Percentiles rank a stretch among this genome's conserved stretches.
phyloP scores from a whole-genome alignment of 23 red algal species.

The Pyropia haitanensis region DNA sequence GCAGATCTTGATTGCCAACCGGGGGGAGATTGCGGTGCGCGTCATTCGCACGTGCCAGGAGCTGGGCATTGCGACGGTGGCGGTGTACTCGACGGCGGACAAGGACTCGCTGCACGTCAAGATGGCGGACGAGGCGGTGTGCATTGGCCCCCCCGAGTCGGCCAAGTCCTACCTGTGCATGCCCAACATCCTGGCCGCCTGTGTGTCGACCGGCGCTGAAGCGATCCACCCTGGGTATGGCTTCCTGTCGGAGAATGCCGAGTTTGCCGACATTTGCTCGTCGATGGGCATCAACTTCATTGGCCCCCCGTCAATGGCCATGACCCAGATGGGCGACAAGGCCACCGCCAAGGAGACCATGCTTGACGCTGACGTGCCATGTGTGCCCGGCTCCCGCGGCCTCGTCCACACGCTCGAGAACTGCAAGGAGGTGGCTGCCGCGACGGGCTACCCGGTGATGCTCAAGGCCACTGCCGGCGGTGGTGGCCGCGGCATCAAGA shows the following conservation, averaged over 20 bases:
- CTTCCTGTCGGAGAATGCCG: slow-evolving; percentile 93
- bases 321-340: slow-evolving; percentile 91
- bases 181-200: slow-evolving; percentile 59
- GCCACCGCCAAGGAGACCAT: slow-evolving; percentile 71
- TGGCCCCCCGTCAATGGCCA: slow-evolving; percentile 55
- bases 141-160: slow-evolving; percentile 64
- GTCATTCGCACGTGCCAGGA: slow-evolving; percentile 79
- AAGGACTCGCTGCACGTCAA: slow-evolving; percentile 65
- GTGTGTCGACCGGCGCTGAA: slow-evolving; percentile 51
- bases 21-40: slow-evolving; percentile 94
- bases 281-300: slow-evolving; percentile 66
- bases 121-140: slow-evolving; percentile 81
- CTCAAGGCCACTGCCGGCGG: slow-evolving; percentile 86
- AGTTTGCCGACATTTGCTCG: slow-evolving; percentile 71
- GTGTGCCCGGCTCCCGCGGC: slow-evolving; percentile 68
- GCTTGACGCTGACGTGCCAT: slow-evolving; percentile 65
- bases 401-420: slow-evolving; percentile 24
- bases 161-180: slow-evolving; percentile 67
- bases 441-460: slow-evolving; percentile 87
- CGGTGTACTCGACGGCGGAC: slow-evolving; percentile 79
- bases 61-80: slow-evolving; percentile 70
- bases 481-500: slow-evolving; percentile 86
- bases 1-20: slow-evolving; percentile 81
- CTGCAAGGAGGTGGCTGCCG: slow-evolving; percentile 8
- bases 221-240: slow-evolving; percentile 93